phyloP scores from a whole-genome alignment of 2,329 filamentous ascomycete species.

The Botrytis galanthina region DNA sequence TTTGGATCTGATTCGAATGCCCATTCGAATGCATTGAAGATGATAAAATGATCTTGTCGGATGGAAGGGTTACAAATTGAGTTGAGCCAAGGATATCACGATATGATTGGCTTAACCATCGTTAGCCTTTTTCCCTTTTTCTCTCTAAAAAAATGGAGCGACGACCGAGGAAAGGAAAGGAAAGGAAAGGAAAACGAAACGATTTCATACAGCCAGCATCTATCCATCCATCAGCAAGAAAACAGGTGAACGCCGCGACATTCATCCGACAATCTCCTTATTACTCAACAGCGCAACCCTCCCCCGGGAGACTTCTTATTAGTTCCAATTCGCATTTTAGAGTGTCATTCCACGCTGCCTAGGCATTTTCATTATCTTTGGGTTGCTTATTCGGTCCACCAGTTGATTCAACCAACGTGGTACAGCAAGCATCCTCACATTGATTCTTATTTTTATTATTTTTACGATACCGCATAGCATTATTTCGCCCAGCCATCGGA shows the following conservation, averaged over 20 bases:
- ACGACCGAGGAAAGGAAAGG: constrained; percentile 2
- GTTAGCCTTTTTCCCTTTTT: constrained; percentile 3
- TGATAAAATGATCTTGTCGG: background rate
- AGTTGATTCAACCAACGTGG: constrained; percentile 12
- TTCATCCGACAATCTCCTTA: constrained; percentile 11
- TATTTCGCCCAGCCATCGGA: constrained; percentile 11
- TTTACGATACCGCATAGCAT: constrained; percentile 11
- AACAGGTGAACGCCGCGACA: constrained; percentile 2
- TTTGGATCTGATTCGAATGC: background rate
- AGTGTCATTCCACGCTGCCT: constrained; percentile 5
- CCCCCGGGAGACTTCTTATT: constrained; percentile 1
- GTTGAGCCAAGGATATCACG: background rate
- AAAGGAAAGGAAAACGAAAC: background rate
- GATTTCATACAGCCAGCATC: background rate
- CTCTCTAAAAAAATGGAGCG: constrained; percentile 1
- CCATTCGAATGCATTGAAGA: background rate
- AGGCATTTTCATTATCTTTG: background rate
- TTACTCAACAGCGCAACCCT: background rate
- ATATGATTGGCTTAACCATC: constrained; percentile 17
- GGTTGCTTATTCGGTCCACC: constrained; percentile 10
- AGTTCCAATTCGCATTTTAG: background rate
- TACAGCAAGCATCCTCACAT: constrained; percentile 13
- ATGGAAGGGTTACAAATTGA: background rate
- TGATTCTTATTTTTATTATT: background rate
- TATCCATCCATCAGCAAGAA: background rate